Percentiles rank a stretch among this genome's conserved stretches.
These are phyloP conservation scores for Cinchona pubescens DNA, from an alignment of 257 asterid species.

Conservation along the genomic window DNA sequence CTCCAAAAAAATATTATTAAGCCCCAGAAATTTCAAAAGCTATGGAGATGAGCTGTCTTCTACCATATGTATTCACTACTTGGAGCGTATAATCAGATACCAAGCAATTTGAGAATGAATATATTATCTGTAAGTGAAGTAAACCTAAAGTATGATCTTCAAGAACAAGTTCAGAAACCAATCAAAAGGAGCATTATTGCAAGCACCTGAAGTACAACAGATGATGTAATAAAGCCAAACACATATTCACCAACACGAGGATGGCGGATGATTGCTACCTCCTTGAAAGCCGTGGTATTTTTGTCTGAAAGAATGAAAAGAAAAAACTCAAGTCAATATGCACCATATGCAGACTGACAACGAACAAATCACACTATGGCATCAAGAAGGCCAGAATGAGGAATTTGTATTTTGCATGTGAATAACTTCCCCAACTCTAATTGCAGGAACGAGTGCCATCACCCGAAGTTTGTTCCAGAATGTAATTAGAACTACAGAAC, in stretches of 20 bases:
- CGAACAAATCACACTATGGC: background rate
- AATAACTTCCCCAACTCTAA: background rate
- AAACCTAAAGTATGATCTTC: background rate
- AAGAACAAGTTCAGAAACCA: conserved; percentile 1
- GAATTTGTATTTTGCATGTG: background rate
- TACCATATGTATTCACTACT: background rate
- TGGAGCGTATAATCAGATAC: background rate
- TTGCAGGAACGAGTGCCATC: background rate
- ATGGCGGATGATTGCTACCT: conserved; percentile 86
- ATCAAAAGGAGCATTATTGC: conserved; percentile 6
- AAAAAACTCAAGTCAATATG: background rate
- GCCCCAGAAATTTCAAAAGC: background rate
- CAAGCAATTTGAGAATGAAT: background rate
- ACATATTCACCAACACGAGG: conserved; percentile 97
- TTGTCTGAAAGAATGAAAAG: conserved; percentile 47
- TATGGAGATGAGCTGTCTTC: background rate
- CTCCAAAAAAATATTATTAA: background rate
- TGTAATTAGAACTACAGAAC: background rate
- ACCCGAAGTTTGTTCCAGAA: background rate
- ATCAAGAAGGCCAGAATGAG: background rate
- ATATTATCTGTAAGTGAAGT: background rate
- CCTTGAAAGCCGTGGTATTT: conserved; percentile 90
- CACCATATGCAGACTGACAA: background rate
- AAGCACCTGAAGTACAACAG: conserved; percentile 82
- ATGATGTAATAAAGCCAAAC: conserved; percentile 78